A percentile compares a stretch with the other conserved stretches of the same genome.
These are phyloP conservation scores for Cadophora luteo-olivacea DNA, from an alignment of 2,329 filamentous ascomycete genomes.

Conservation along the genomic window DNA sequence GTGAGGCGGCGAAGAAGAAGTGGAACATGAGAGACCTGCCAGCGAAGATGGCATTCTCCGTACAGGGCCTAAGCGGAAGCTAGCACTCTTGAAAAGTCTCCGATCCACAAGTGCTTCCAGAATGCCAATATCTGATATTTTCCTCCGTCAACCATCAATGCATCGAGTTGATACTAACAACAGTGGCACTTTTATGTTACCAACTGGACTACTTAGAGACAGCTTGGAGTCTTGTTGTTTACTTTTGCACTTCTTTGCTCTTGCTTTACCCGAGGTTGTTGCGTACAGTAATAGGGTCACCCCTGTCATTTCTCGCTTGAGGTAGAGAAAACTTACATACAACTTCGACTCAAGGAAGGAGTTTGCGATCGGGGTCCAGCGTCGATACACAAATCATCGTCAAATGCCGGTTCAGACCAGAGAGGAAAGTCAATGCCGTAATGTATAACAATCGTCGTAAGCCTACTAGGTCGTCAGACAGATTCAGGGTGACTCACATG, in stretches of 20 bases:
- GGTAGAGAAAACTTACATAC: background rate
- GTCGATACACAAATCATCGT: background rate
- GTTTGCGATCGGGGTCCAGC: slow-evolving; percentile 4
- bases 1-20: background rate
- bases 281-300: background rate
- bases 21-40: background rate
- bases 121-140: background rate
- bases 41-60: background rate
- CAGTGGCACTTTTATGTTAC: background rate
- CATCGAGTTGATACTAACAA: background rate
- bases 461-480: background rate
- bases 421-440: background rate
- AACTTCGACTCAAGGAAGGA: slow-evolving; percentile 2
- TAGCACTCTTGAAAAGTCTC: background rate
- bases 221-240: background rate
- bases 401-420: background rate
- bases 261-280: background rate
- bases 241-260: background rate
- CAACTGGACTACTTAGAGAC: background rate
- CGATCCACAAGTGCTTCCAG: background rate
- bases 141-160: background rate
- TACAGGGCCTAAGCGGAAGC: background rate
- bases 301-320: slow-evolving; percentile 7
- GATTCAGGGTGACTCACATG: background rate
- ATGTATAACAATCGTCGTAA: background rate